A percentile compares a stretch with the other conserved stretches of the same genome.
Evolutionary conservation across 352 stramenopile genomes (phyloP).

Genomic region (Albugo candida): DNA sequence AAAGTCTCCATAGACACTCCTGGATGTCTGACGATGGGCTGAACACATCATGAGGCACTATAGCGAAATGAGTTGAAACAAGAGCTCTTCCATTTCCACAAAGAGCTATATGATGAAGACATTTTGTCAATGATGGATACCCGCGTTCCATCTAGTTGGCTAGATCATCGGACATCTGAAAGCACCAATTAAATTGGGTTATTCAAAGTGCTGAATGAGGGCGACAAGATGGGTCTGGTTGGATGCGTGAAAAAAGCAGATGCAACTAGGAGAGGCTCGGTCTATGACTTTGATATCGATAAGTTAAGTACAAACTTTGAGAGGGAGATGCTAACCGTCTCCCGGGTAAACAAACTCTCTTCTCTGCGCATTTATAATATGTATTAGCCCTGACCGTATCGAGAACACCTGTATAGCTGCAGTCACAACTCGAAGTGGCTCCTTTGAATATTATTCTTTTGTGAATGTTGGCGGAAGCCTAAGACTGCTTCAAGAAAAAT

Average conservation of each 20-base stretch:
- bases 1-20: background rate
- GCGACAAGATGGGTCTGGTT: too few species aligned
- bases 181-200: too few species aligned
- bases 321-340: conserved; percentile 90
- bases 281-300: conserved; percentile 27
- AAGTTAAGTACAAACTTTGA: conserved; percentile 86
- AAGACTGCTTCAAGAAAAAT: too few species aligned
- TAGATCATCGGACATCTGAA: too few species aligned
- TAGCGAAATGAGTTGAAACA: background rate
- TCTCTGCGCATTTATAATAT: too few species aligned
- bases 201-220: too few species aligned
- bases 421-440: too few species aligned
- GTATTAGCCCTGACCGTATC: too few species aligned
- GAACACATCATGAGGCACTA: background rate
- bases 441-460: too few species aligned
- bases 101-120: background rate
- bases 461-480: too few species aligned
- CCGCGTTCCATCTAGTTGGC: background rate
- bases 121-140: background rate
- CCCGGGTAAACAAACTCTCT: conserved; percentile 86
- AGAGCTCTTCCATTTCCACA: background rate
- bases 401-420: too few species aligned
- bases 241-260: too few species aligned
- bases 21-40: background rate
- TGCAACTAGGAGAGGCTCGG: conserved; percentile 51